Percentiles rank a stretch among this genome's conserved stretches.
Conservation (phyloP, 495 filamentous ascomycete genomes). For the Geopyxis carbonaria region DNA sequence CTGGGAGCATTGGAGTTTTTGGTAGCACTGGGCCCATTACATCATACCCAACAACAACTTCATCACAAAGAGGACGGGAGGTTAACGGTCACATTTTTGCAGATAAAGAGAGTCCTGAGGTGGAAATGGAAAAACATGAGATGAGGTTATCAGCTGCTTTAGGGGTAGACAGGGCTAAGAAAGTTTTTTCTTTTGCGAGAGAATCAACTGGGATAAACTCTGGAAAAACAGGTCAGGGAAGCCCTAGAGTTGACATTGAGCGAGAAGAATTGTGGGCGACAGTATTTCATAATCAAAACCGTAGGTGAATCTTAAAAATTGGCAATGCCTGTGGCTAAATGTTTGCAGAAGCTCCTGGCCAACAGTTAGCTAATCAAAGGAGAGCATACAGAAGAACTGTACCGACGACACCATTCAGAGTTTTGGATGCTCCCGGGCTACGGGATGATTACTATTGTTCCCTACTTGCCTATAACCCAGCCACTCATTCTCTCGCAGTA, state of each 20-base stretch:
- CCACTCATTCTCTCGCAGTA: constrained; percentile 60
- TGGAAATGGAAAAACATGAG: constrained; percentile 52
- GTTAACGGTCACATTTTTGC: constrained; percentile 23
- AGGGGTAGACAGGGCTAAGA: constrained; percentile 50
- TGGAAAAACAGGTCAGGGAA: no score
- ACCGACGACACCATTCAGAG: constrained; percentile 26
- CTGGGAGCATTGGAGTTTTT: no score
- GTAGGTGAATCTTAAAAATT: background rate
- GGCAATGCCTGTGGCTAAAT: no score
- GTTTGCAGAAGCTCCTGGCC: no score
- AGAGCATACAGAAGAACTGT: constrained; percentile 6
- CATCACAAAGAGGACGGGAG: constrained; percentile 15
- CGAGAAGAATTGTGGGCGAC: constrained; percentile 18
- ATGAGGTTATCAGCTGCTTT: constrained; percentile 66
- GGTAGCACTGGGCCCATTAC: constrained; percentile 11
- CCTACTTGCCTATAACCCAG: constrained; percentile 65
- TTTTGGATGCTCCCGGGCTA: constrained; percentile 73
- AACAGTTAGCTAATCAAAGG: no score
- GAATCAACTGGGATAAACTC: no score
- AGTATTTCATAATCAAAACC: constrained; percentile 6
- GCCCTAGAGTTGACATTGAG: no score
- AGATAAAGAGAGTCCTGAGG: constrained; percentile 26
- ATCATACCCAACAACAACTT: constrained; percentile 10
- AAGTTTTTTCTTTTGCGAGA: constrained; percentile 36
- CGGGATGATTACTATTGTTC: constrained; percentile 95